Base-by-base conservation (phyloP, 805 yeast species). In the Kazachstania martiniae region DNA sequence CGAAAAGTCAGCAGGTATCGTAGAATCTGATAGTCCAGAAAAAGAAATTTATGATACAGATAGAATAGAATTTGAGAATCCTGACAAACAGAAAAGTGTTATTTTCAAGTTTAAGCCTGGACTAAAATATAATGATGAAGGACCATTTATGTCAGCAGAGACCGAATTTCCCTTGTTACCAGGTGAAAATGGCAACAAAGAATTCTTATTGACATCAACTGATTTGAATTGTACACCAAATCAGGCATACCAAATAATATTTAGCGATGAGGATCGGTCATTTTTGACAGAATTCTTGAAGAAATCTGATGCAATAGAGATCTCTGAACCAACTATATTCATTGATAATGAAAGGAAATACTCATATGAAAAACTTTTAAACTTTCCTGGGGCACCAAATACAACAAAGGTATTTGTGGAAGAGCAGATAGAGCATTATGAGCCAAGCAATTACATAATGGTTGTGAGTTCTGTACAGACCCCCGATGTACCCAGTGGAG, bases 401-500 rank as follows among this genome's bases (percentile, higher is more conserved):
- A 85, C 89, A 15, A 87, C 99, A 4, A 74, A 68, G 37, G 83
- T 94, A 51, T 36, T 58, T 15, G 74, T 70, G 12, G 58, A 55
- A 2, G 95, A 85, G 43, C 95, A 85, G 42, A 63, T 79, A 14
- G 72, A 74, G 27, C 56, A 65, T 26, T 54, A 49, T 32, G 74
- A 76, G 40, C 56, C 66, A 12, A 56, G 64, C 4, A 62, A 65
- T 12, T 67, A 67, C 41, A 70, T 84, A 21, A 68, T 74, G 37
- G 74, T 85, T 2, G 58, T 74, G 2, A 73, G 77, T 26, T 63
- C 71, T 2, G 74, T 89, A 0, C 63, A 61, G 25, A 87, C 98
- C 0, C 99, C 98, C 0, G 91, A 85, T 49, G 97, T 91, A 12
- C 98, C 99, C 1, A 80, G 87, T 46, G 99, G 99, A 4, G 68